Conservation (phyloP, 345 rosid genomes). For the Eucalyptus lansdowneana region DNA sequence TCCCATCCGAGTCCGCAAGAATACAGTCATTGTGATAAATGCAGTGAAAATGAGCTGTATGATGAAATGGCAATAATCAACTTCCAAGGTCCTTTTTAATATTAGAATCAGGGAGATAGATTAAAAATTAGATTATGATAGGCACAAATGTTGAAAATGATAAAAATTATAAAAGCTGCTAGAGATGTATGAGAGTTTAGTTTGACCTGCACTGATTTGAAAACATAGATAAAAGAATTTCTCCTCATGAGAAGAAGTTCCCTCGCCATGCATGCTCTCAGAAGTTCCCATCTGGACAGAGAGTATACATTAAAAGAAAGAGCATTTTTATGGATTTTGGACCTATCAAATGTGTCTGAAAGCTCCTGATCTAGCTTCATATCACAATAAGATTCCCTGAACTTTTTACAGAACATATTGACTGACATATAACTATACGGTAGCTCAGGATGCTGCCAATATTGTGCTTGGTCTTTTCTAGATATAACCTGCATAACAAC, state of each 20-base stretch:
- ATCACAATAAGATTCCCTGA: constrained; percentile 16
- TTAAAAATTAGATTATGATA: no score
- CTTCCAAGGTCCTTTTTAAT: neutral
- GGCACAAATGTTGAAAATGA: neutral
- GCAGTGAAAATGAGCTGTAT: constrained; percentile 39
- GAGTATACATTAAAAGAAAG: constrained; percentile 26
- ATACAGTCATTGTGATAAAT: constrained; percentile 41
- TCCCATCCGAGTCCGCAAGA: constrained; percentile 29
- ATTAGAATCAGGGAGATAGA: neutral
- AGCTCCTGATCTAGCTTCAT: constrained; percentile 14
- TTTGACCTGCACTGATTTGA: constrained; percentile 40
- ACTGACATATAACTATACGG: constrained; percentile 24
- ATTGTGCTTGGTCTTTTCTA: constrained; percentile 54
- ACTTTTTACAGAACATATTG: constrained; percentile 21
- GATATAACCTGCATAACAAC: constrained; percentile 35
- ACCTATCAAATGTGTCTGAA: constrained; percentile 18
- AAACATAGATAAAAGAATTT: constrained; percentile 37
- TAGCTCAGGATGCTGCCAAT: constrained; percentile 21
- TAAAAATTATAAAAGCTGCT: neutral
- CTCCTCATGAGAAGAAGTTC: constrained; percentile 58
- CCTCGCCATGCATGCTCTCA: constrained; percentile 46
- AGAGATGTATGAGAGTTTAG: neutral
- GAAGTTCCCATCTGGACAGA: constrained; percentile 36
- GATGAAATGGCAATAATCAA: neutral
- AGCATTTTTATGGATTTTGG: constrained; percentile 21